Evolutionary conservation across 306 rosid genomes (phyloP).

Genomic region (Cercis canadensis): DNA sequence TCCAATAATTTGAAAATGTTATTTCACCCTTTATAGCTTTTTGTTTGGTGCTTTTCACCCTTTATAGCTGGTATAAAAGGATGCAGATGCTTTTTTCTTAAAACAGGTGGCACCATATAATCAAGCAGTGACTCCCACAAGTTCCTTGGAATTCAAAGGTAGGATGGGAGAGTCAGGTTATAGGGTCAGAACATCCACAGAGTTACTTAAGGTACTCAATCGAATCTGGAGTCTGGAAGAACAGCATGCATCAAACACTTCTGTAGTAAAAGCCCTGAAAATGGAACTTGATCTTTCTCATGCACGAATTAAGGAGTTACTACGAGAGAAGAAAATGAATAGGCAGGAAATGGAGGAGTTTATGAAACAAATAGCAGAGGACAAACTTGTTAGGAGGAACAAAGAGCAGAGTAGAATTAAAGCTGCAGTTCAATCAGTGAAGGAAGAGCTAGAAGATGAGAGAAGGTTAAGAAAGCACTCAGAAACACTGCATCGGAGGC

Average conservation of each 20-base stretch:
- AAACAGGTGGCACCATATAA: slow-evolving; percentile 58
- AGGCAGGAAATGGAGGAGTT: slow-evolving; percentile 56
- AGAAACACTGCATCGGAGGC: slow-evolving; percentile 67
- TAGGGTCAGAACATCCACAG: slow-evolving; percentile 52
- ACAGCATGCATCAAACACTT: slow-evolving; percentile 56
- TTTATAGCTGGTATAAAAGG: slow-evolving; percentile 19
- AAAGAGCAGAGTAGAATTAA: slow-evolving; percentile 48
- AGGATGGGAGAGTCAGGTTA: slow-evolving; percentile 48
- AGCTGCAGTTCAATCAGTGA: slow-evolving; percentile 48
- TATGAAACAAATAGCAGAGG: slow-evolving; percentile 46
- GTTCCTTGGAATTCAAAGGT: slow-evolving; percentile 48
- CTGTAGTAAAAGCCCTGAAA: slow-evolving; percentile 60
- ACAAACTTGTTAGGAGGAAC: slow-evolving; percentile 49
- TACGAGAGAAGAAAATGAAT: slow-evolving; percentile 51
- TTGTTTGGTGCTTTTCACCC: neutral
- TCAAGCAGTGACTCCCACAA: slow-evolving; percentile 46
- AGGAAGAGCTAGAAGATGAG: slow-evolving; percentile 70
- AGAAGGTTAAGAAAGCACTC: slow-evolving; percentile 67
- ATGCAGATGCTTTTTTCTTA: slow-evolving; percentile 32
- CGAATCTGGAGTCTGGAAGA: slow-evolving; percentile 81
- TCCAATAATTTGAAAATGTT: neutral
- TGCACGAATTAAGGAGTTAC: slow-evolving; percentile 56
- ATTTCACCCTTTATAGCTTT: slow-evolving; percentile 1
- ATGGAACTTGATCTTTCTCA: slow-evolving; percentile 53
- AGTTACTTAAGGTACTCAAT: slow-evolving; percentile 65